Conservation (phyloP, 352 stramenopile species). For the Phytopythium kandeliae region DNA sequence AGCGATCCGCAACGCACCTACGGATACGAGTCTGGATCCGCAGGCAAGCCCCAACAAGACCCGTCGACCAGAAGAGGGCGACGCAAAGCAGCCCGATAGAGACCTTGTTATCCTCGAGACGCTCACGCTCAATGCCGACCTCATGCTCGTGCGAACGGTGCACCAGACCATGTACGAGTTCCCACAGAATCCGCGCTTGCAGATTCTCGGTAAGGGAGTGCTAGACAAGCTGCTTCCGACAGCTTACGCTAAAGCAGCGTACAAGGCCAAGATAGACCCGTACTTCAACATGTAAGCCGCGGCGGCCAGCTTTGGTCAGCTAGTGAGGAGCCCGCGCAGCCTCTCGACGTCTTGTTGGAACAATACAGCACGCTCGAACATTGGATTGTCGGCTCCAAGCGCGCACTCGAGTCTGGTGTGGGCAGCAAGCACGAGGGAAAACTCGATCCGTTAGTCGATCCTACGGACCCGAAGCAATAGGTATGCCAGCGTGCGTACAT, state of each 20-base stretch:
- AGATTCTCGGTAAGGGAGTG: slow-evolving; percentile 47
- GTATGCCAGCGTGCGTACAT: not conserved
- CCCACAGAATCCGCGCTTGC: slow-evolving; percentile 45
- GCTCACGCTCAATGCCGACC: slow-evolving; percentile 42
- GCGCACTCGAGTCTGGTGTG: not conserved
- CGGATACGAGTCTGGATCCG: not conserved
- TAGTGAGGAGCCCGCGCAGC: not conserved
- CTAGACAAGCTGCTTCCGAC: slow-evolving; percentile 54
- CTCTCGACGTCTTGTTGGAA: slow-evolving; percentile 4
- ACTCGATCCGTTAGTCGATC: not conserved
- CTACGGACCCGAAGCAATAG: not conserved
- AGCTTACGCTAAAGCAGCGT: slow-evolving; percentile 57
- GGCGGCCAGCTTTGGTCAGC: not conserved
- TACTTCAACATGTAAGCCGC: slow-evolving; percentile 54
- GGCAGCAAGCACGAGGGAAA: not conserved
- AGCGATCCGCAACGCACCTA: slow-evolving; percentile 7
- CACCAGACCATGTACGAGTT: slow-evolving; percentile 68
- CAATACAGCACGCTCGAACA: not conserved
- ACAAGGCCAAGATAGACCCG: slow-evolving; percentile 69
- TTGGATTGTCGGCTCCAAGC: not conserved
- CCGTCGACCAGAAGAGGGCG: not conserved
- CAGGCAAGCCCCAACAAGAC: not conserved
- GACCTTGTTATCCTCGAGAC: slow-evolving; percentile 21
- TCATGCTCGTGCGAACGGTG: slow-evolving; percentile 48
- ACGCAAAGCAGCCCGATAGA: not conserved